Evolutionary conservation across 1,139 yeast genomes (phyloP).

Genomic region (Nadsonia starkeyi-henricii): DNA sequence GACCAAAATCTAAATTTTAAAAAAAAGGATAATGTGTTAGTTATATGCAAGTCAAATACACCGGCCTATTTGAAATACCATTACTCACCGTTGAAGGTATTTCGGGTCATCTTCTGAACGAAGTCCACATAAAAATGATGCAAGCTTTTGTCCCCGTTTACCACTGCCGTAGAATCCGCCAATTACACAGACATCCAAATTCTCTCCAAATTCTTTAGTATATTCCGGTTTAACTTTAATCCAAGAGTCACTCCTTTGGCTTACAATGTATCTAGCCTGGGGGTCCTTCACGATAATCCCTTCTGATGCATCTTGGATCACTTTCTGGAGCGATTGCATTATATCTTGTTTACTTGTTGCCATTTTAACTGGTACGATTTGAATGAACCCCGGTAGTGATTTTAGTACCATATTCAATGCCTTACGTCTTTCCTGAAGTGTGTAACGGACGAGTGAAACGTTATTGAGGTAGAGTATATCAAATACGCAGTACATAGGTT

Average conservation of each 20-base stretch:
- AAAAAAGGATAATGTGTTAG: constrained; percentile 10
- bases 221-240: constrained; percentile 86
- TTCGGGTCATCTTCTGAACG: constrained; percentile 26
- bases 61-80: not conserved
- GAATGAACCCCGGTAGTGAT: constrained; percentile 35
- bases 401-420: constrained; percentile 23
- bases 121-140: constrained; percentile 65
- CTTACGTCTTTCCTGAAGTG: constrained; percentile 43
- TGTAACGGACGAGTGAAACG: constrained; percentile 37
- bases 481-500: constrained; percentile 57
- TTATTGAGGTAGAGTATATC: constrained; percentile 65
- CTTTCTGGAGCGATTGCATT: constrained; percentile 39
- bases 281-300: constrained; percentile 70
- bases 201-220: constrained; percentile 73
- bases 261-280: constrained; percentile 44
- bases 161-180: constrained; percentile 70
- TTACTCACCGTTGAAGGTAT: constrained; percentile 5
- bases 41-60: not conserved
- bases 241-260: constrained; percentile 52
- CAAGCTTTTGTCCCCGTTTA: constrained; percentile 22
- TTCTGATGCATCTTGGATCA: constrained; percentile 52
- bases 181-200: constrained; percentile 62
- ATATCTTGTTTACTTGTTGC: constrained; percentile 40
- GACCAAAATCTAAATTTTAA: constrained; percentile 29
- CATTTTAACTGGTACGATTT: constrained; percentile 35